These are phyloP conservation scores for Paramecium octaurelia DNA, from an alignment of 73 alveolate genomes.

Conservation along the genomic window DNA sequence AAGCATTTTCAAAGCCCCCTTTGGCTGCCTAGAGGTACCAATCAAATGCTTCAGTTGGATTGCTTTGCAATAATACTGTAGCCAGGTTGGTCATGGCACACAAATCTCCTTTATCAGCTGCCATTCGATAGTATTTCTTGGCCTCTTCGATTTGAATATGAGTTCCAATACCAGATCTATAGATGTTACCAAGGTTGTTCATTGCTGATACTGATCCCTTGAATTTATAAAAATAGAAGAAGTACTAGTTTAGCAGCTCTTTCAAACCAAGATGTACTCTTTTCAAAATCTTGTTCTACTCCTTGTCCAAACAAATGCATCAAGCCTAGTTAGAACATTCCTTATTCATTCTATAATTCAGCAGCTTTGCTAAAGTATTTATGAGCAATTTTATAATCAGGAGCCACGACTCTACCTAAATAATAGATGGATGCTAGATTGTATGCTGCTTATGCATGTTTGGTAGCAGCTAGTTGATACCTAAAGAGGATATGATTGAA, in stretches of 20 bases:
- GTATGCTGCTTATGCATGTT: conserved; percentile 36
- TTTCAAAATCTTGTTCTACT: conserved; percentile 29
- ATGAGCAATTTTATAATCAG: conserved; percentile 34
- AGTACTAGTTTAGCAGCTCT: conserved; percentile 13
- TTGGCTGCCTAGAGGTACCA: conserved; percentile 12
- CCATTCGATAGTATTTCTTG: background rate
- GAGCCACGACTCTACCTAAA: conserved; percentile 49
- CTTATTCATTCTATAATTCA: conserved; percentile 14
- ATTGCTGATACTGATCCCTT: conserved; percentile 50
- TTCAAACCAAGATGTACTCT: conserved; percentile 11
- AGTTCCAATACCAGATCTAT: conserved; percentile 52
- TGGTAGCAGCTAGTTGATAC: conserved; percentile 22
- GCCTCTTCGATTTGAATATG: background rate
- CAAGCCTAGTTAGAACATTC: conserved; percentile 37
- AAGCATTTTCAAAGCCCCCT: conserved; percentile 43
- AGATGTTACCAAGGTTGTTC: conserved; percentile 33
- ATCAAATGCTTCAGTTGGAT: conserved; percentile 18
- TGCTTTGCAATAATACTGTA: background rate
- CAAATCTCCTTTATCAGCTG: conserved; percentile 39
- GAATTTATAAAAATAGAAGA: background rate
- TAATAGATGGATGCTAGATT: conserved; percentile 42
- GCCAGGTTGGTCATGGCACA: conserved; percentile 49
- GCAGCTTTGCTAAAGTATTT: conserved; percentile 41
- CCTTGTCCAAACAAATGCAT: conserved; percentile 45
- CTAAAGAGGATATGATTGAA: background rate